Evolutionary conservation across 2,329 filamentous ascomycete genomes (phyloP).

Genomic region (Chaetothyriales sp.): DNA sequence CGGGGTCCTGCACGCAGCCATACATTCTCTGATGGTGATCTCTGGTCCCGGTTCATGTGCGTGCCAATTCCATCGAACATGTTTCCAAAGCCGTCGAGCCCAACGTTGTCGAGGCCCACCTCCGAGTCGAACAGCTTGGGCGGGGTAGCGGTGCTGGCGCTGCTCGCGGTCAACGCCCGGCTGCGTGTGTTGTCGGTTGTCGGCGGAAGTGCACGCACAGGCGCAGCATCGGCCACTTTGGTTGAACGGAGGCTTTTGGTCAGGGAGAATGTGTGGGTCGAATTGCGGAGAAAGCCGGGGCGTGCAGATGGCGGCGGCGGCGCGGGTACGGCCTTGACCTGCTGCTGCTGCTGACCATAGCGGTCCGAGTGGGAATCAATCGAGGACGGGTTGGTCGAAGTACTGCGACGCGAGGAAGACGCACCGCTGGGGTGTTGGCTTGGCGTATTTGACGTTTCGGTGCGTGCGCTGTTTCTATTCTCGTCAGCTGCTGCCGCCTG

Average conservation of each 20-base stretch:
- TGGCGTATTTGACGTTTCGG: conserved; percentile 33
- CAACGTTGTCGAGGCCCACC: conserved; percentile 26
- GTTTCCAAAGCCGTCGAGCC: conserved; percentile 32
- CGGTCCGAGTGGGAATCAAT: conserved; percentile 31
- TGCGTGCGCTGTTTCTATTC: conserved; percentile 33
- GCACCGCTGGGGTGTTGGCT: conserved; percentile 31
- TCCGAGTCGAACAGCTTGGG: conserved; percentile 35
- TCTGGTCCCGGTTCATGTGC: not conserved
- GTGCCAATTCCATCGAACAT: conserved; percentile 36
- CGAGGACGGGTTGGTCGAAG: conserved; percentile 41
- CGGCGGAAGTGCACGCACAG: conserved; percentile 9
- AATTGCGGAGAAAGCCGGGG: conserved; percentile 29
- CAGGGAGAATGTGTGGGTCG: conserved; percentile 40
- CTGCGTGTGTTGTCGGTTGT: conserved; percentile 22
- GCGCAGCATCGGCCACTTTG: conserved; percentile 14
- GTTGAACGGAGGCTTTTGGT: conserved; percentile 25
- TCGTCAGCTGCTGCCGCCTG: conserved; percentile 2
- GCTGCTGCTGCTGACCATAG: conserved; percentile 25
- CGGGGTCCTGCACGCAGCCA: not conserved
- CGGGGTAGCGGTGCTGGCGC: conserved; percentile 36
- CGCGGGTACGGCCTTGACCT: conserved; percentile 27
- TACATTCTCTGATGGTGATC: not conserved
- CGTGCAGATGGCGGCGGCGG: conserved; percentile 24
- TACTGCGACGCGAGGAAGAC: conserved; percentile 37
- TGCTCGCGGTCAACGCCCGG: conserved; percentile 37